Evolutionary conservation across 345 rosid species (phyloP).

Genomic region (Isatis tinctoria): DNA sequence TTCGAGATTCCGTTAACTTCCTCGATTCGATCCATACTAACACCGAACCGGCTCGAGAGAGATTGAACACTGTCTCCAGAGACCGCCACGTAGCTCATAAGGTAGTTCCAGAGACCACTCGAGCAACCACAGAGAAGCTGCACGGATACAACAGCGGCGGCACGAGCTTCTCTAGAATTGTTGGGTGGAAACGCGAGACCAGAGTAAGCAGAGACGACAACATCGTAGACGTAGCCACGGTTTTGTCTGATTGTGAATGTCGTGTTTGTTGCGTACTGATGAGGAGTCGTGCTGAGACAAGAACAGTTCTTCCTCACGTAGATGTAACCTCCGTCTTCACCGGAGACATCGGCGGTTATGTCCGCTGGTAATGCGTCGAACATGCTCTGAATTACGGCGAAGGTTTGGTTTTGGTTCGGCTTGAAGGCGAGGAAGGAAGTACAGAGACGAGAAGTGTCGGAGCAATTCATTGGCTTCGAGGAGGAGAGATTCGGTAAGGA

Average conservation of each 20-base stretch:
- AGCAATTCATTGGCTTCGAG: constrained; percentile 65
- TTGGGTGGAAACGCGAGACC: constrained; percentile 71
- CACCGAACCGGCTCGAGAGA: constrained; percentile 82
- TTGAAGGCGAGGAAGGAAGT: constrained; percentile 81
- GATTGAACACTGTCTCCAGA: constrained; percentile 82
- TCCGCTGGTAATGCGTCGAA: constrained; percentile 71
- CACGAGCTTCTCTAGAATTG: constrained; percentile 45
- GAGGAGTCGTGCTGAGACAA: constrained; percentile 54
- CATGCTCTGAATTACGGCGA: constrained; percentile 79
- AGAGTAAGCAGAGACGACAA: constrained; percentile 60
- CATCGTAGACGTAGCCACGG: constrained; percentile 52
- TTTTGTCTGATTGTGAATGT: constrained; percentile 72
- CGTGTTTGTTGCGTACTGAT: constrained; percentile 63
- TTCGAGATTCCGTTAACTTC: constrained; percentile 58
- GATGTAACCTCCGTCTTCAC: constrained; percentile 39
- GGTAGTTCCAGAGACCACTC: constrained; percentile 90
- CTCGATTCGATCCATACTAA: constrained; percentile 89
- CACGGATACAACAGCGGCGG: constrained; percentile 67
- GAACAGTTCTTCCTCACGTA: constrained; percentile 87
- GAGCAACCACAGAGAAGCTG: constrained; percentile 93
- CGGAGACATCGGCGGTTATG: constrained; percentile 47
- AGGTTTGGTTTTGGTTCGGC: constrained; percentile 56
- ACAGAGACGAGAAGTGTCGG: constrained; percentile 79
- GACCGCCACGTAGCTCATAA: constrained; percentile 79
- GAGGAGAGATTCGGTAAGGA: constrained; percentile 30